phyloP scores from a whole-genome alignment of 2,329 filamentous ascomycete genomes.

The Diplodia mutila region DNA sequence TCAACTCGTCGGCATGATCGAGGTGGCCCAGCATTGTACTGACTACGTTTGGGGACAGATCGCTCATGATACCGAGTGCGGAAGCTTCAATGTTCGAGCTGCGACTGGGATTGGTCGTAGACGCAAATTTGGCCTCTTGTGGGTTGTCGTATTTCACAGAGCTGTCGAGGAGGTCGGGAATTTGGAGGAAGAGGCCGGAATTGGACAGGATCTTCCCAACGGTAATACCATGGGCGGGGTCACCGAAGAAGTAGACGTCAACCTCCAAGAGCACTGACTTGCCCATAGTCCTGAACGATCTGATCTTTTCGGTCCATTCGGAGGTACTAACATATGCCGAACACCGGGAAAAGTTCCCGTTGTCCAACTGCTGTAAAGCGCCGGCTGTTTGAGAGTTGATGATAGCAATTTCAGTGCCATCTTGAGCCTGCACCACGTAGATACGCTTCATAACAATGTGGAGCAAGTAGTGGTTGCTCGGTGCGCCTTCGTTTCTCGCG shows the following conservation, averaged over 20 bases:
- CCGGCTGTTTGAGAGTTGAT: not conserved
- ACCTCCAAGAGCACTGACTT: not conserved
- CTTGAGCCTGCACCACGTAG: not conserved
- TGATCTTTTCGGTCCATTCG: not conserved
- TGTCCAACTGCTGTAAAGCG: not conserved
- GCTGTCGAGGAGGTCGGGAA: slow-evolving; percentile 11
- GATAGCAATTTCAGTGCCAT: not conserved
- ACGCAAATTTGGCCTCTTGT: not conserved
- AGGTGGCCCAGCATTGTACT: not conserved
- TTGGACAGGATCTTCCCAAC: slow-evolving; percentile 23
- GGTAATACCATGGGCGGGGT: not conserved
- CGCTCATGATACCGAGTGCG: not conserved
- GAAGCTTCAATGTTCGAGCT: not conserved
- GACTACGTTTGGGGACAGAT: not conserved
- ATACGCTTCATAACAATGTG: not conserved
- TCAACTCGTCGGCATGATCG: not conserved
- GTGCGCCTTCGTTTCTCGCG: not conserved
- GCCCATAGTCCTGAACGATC: not conserved
- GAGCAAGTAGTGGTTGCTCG: not conserved
- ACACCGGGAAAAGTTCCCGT: not conserved
- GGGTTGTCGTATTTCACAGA: not conserved
- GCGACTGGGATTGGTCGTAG: not conserved
- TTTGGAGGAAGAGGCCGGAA: slow-evolving; percentile 18
- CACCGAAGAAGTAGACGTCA: not conserved
- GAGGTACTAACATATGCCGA: not conserved